Evolutionary conservation across 176 grass and related monocot species (phyloP).

Genomic region (Avena atlantica): DNA sequence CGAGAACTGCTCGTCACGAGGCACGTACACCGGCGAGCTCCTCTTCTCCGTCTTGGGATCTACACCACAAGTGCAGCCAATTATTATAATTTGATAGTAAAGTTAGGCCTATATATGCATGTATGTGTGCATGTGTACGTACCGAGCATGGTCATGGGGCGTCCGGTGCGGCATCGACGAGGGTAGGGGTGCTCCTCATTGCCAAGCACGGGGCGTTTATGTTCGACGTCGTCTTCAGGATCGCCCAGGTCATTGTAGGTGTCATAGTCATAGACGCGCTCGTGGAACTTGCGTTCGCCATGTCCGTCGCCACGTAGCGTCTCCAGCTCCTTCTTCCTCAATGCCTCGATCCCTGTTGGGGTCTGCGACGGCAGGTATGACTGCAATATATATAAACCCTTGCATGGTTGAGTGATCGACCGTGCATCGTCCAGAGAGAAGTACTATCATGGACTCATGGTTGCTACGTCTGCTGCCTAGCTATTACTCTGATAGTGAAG

Average conservation of each 20-base stretch:
- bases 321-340: slow-evolving; percentile 57
- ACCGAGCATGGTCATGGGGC: slow-evolving; percentile 42
- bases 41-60: slow-evolving; percentile 62
- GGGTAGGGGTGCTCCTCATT: slow-evolving; percentile 59
- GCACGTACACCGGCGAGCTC: not conserved
- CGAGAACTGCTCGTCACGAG: slow-evolving; percentile 59
- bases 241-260: slow-evolving; percentile 73
- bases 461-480: not conserved
- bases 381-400: slow-evolving; percentile 25
- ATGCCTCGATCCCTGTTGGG: slow-evolving; percentile 46
- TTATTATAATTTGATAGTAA: too few relatives aligned
- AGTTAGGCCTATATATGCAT: too few relatives aligned
- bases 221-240: not conserved
- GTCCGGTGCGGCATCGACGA: slow-evolving; percentile 69
- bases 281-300: slow-evolving; percentile 16
- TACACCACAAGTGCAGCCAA: not conserved
- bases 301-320: slow-evolving; percentile 44
- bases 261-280: slow-evolving; percentile 66
- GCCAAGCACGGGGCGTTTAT: slow-evolving; percentile 57
- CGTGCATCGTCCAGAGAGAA: too few relatives aligned
- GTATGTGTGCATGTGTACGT: not conserved
- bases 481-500: slow-evolving; percentile 62
- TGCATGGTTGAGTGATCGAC: not conserved
- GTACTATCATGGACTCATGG: too few relatives aligned
- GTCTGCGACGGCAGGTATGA: slow-evolving; percentile 76